phyloP scores from a whole-genome alignment of 2,329 filamentous ascomycete genomes.

The Colletotrichum theobromicola region DNA sequence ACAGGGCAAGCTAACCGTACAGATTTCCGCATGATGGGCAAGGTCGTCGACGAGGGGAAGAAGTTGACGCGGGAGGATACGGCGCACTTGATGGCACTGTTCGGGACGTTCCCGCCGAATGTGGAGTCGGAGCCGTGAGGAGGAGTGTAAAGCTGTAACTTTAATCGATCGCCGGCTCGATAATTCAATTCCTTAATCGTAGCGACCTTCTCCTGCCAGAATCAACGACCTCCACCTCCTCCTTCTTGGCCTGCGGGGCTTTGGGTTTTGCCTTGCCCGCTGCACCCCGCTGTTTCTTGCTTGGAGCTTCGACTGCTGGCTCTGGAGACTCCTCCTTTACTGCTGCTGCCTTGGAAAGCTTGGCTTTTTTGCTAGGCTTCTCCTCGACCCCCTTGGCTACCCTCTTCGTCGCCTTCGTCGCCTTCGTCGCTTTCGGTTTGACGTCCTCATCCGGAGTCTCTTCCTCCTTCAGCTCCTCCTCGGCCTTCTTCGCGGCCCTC shows the following conservation, averaged over 20 bases:
- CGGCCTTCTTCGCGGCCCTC: slow-evolving; percentile 30
- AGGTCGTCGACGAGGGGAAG: slow-evolving; percentile 29
- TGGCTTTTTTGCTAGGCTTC: slow-evolving; percentile 32
- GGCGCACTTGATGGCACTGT: slow-evolving; percentile 39
- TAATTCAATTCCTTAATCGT: slow-evolving; percentile 26
- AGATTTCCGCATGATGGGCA: slow-evolving; percentile 41
- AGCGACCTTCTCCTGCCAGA: slow-evolving; percentile 31
- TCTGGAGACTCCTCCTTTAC: slow-evolving; percentile 13
- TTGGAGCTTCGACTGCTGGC: slow-evolving; percentile 14
- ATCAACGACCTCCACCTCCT: slow-evolving; percentile 11
- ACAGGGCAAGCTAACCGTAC: neutral
- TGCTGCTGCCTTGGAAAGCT: slow-evolving; percentile 24
- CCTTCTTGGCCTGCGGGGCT: neutral
- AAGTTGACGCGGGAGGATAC: slow-evolving; percentile 29
- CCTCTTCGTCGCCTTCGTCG: slow-evolving; percentile 28
- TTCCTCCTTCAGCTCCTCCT: slow-evolving; percentile 29
- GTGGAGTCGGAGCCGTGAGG: slow-evolving; percentile 36
- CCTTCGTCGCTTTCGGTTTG: slow-evolving; percentile 36
- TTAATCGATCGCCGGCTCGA: neutral
- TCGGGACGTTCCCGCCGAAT: slow-evolving; percentile 39
- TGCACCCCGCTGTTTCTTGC: slow-evolving; percentile 28
- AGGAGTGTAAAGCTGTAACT: too few relatives aligned
- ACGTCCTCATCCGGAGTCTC: slow-evolving; percentile 31
- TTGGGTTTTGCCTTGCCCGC: slow-evolving; percentile 1
- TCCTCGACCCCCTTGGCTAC: slow-evolving; percentile 30